Conservation (phyloP, 352 stramenopile species). For the Globisporangium nagaii region DNA sequence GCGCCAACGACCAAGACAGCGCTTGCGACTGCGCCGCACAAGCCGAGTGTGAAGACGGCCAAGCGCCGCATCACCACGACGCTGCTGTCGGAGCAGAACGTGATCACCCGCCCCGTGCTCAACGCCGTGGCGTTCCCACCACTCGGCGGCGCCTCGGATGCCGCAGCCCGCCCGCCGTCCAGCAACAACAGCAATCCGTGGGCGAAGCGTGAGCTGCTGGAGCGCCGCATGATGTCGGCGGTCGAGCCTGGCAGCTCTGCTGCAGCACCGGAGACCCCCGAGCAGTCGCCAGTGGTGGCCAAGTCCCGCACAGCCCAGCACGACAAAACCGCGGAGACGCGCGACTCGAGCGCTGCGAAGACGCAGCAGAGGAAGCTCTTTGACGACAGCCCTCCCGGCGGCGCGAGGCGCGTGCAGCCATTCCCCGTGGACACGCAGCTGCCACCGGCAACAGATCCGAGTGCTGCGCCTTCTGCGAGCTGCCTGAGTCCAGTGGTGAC, state of each 20-base stretch:
- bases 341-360: not conserved
- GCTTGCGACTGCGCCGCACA: not conserved
- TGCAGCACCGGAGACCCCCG: not conserved
- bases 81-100: constrained; percentile 25
- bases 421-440: not conserved
- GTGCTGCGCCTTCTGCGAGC: not conserved
- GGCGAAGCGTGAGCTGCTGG: constrained; percentile 38
- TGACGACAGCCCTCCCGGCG: constrained; percentile 2
- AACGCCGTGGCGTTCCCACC: constrained; percentile 24
- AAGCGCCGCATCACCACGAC: constrained; percentile 48
- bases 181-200: constrained; percentile 17
- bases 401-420: constrained; percentile 5
- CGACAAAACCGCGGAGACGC: not conserved
- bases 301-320: not conserved
- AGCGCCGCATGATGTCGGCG: constrained; percentile 31
- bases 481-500: constrained; percentile 11
- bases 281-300: not conserved
- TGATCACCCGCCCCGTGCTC: constrained; percentile 21
- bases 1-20: not conserved
- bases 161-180: not conserved
- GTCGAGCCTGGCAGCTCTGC: not conserved
- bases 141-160: constrained; percentile 2
- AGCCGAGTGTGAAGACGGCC: constrained; percentile 9
- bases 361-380: not conserved
- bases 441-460: not conserved